A percentile compares a stretch with the other conserved stretches of the same genome.
Evolutionary conservation across 2,329 filamentous ascomycete genomes (phyloP).

Genomic region (Paradendryphiella salina): DNA sequence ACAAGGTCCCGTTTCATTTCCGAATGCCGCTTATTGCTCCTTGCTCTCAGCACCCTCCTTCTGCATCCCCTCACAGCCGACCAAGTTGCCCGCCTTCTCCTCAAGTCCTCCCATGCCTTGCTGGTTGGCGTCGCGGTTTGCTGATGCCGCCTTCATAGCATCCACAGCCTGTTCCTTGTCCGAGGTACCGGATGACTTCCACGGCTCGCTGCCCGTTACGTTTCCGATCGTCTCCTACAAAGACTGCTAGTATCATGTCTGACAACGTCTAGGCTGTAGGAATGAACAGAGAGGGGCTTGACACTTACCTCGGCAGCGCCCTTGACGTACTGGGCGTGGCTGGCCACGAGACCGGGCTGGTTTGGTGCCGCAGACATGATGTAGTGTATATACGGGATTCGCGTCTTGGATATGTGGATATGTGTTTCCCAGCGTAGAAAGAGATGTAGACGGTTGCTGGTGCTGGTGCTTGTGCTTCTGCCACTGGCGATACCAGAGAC

Average conservation of each 20-base stretch:
- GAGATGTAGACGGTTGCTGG: not conserved
- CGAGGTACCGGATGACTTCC: conserved; percentile 65
- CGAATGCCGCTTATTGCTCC: conserved; percentile 17
- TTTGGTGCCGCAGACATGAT: conserved; percentile 36
- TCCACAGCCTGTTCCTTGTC: conserved; percentile 66
- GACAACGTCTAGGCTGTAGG: not conserved
- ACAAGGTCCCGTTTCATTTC: not conserved
- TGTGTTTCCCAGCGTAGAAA: not conserved
- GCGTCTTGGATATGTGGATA: too few species aligned
- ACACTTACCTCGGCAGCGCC: conserved; percentile 64
- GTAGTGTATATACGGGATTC: not conserved
- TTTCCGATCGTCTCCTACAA: conserved; percentile 61
- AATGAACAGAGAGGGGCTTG: not conserved
- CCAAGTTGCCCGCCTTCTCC: conserved; percentile 64
- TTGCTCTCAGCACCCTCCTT: conserved; percentile 43
- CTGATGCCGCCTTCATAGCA: conserved; percentile 64
- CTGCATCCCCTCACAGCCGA: conserved; percentile 72
- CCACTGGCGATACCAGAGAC: not conserved
- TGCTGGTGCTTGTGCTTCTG: not conserved
- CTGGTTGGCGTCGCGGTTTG: conserved; percentile 57
- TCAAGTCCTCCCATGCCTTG: conserved; percentile 66
- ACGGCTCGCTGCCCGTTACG: conserved; percentile 64
- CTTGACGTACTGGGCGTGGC: conserved; percentile 70
- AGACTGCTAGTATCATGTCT: not conserved
- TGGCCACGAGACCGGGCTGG: conserved; percentile 63